Conservation (phyloP, 305 asterid species). For the Rubia peregrina region DNA sequence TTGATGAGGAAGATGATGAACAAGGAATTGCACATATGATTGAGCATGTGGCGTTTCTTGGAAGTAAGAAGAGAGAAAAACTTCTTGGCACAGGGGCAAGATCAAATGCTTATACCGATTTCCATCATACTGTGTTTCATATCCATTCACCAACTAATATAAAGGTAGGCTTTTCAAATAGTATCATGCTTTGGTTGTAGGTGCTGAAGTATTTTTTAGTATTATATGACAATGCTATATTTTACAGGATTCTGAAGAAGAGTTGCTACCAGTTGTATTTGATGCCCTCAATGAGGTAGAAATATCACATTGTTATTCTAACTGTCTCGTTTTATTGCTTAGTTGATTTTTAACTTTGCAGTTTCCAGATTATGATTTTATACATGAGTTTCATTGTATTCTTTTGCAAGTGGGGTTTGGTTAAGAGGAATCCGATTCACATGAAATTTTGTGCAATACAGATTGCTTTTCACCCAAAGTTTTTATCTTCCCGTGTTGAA, state of each 20-base stretch:
- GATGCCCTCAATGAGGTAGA: slow-evolving; percentile 95
- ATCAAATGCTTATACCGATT: slow-evolving; percentile 98
- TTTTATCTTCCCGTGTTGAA: slow-evolving; percentile 90
- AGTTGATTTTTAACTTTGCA: background rate
- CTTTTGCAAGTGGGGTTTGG: background rate
- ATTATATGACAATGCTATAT: background rate
- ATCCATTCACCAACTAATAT: slow-evolving; percentile 94
- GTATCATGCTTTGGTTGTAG: slow-evolving; percentile 18
- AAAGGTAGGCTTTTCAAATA: slow-evolving; percentile 41
- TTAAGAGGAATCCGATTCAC: slow-evolving; percentile 12
- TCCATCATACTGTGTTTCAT: slow-evolving; percentile 99
- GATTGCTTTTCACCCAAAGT: slow-evolving; percentile 97
- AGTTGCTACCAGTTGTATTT: slow-evolving; percentile 86
- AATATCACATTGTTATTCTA: background rate
- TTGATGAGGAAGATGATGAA: slow-evolving; percentile 98
- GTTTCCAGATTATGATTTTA: background rate
- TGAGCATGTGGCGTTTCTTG: slow-evolving; percentile 99
- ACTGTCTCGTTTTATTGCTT: background rate
- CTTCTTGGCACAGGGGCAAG: slow-evolving; percentile 99
- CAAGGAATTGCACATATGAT: slow-evolving; percentile 99
- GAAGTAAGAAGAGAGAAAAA: slow-evolving; percentile 98
- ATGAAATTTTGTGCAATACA: slow-evolving; percentile 20
- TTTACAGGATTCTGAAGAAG: slow-evolving; percentile 76
- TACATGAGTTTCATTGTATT: slow-evolving; percentile 8
- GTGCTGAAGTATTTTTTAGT: background rate